Evolutionary conservation across 1,284 basidiomycete species (phyloP), one percentile per base, ranked within the genome.

Genomic region (Cryptococcus neoformans): DNA sequence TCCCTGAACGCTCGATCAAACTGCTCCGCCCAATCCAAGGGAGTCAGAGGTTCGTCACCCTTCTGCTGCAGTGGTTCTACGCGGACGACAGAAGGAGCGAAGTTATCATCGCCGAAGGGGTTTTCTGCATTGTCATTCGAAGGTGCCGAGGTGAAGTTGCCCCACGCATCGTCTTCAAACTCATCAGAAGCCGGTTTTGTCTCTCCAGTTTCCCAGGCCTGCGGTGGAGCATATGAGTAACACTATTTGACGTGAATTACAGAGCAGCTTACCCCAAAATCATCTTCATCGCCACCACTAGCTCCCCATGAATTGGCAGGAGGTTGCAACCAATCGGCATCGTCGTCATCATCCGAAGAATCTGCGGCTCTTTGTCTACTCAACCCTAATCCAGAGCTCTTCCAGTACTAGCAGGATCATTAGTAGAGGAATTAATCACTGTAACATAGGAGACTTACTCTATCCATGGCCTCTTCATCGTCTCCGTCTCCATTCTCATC

Each of bases 61-160:
- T 36, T 44, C n/a, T 49, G 54, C 6, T 12, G 53, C 50, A 39
- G 58, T 8, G 54, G 54, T 41, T 52, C 48, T 17, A 56, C 34
- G 37, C 57, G 52, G 4, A 57, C 51, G 10, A 56, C 56, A 9
- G 58, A 60, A 10, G 52, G 56, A 3, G 53, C 62, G 52, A 72
- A 73, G 10, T 68, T 66, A 55, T 73, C 71, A 54, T 78, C 72
- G 6, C 49, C 74, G 51, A 77, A 77, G 1, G 76, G 76, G 54
- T 78, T 72, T 37, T 65, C 61, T 5, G 58, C 54, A 52, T 73
- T 71, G 21, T 62, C 55, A 8, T 57, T 48, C 10, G 57, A 55
- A 38, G 51, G 56, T 8, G 50, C 53, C 11, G 69, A 66, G 10
- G 62, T 62, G 60, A 76, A 78, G 17, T 66, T 65, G 10, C 75